These are phyloP conservation scores for Lophium mytilinum DNA, from an alignment of 495 filamentous ascomycete species.

Conservation along the genomic window DNA sequence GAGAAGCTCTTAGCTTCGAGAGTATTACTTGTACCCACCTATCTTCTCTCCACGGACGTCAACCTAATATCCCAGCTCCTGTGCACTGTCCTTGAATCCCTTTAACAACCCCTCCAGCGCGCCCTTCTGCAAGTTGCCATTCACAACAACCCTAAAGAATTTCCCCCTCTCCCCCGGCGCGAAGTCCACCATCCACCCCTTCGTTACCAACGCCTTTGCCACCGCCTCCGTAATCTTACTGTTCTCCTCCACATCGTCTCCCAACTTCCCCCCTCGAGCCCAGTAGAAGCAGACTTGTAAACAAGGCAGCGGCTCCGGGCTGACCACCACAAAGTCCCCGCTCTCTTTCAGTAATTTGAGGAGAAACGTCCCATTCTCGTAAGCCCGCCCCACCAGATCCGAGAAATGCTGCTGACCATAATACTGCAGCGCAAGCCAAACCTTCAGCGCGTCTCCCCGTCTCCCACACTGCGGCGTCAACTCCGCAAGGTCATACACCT, in stretches of 20 bases:
- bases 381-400: conserved; percentile 58
- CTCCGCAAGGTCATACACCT: conserved; percentile 87
- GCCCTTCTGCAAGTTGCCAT: conserved; percentile 58
- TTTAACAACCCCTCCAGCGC: conserved; percentile 71
- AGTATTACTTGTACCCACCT: too few relatives aligned
- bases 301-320: conserved; percentile 72
- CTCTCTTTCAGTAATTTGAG: conserved; percentile 46
- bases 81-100: conserved; percentile 61
- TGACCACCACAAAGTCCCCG: conserved; percentile 60
- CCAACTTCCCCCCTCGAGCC: conserved; percentile 48
- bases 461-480: conserved; percentile 89
- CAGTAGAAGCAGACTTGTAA: conserved; percentile 95
- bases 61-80: conserved; percentile 12
- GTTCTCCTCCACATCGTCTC: conserved; percentile 50
- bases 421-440: conserved; percentile 82
- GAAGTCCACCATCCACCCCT: conserved; percentile 93
- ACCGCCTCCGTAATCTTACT: conserved; percentile 62
- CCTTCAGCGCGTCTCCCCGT: conserved; percentile 74
- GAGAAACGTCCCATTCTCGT: conserved; percentile 57
- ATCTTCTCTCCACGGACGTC: too few relatives aligned
- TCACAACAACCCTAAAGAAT: conserved; percentile 87
- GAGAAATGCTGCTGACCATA: conserved; percentile 56
- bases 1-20: too few relatives aligned
- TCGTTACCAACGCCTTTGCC: conserved; percentile 52
- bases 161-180: conserved; percentile 69